Percentiles rank a stretch among this genome's conserved stretches.
Conservation (phyloP, 1,139 yeast genomes). For the Hansenula lynferdii region DNA sequence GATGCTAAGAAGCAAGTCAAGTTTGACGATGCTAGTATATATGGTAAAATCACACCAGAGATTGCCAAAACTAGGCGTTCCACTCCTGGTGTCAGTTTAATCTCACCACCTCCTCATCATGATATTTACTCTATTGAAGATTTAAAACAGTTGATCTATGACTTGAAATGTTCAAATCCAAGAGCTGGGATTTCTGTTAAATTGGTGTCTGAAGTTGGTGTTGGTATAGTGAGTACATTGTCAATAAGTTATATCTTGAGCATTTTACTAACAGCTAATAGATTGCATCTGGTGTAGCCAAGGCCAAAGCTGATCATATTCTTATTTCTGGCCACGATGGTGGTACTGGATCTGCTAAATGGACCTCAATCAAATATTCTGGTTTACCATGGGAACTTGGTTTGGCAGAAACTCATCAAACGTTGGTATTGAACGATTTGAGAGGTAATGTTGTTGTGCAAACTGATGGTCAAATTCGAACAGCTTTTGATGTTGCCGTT, state of each 20-base stretch:
- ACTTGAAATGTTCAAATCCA: constrained; percentile 94
- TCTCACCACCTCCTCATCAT: constrained; percentile 98
- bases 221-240: constrained; percentile 98
- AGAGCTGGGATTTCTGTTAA: constrained; percentile 96
- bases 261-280: too few relatives aligned
- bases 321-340: constrained; percentile 97
- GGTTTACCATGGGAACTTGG: constrained; percentile 99
- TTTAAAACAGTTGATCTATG: constrained; percentile 93
- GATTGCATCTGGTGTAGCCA: constrained; percentile 99
- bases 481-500: constrained; percentile 90
- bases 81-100: constrained; percentile 94
- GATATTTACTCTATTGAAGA: constrained; percentile 98
- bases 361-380: constrained; percentile 96
- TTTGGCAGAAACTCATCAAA: constrained; percentile 96
- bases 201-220: constrained; percentile 97
- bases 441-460: constrained; percentile 94
- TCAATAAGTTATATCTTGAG: too few relatives aligned
- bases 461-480: constrained; percentile 95
- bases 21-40: not conserved
- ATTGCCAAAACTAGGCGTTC: constrained; percentile 97
- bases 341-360: constrained; percentile 99
- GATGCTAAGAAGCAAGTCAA: not conserved
- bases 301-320: constrained; percentile 96
- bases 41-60: constrained; percentile 65
- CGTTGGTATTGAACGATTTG: constrained; percentile 89